Evolutionary conservation across 2,329 filamentous ascomycete genomes (phyloP), one percentile per base, ranked within the genome.

Genomic region (Exophiala spinifera): DNA sequence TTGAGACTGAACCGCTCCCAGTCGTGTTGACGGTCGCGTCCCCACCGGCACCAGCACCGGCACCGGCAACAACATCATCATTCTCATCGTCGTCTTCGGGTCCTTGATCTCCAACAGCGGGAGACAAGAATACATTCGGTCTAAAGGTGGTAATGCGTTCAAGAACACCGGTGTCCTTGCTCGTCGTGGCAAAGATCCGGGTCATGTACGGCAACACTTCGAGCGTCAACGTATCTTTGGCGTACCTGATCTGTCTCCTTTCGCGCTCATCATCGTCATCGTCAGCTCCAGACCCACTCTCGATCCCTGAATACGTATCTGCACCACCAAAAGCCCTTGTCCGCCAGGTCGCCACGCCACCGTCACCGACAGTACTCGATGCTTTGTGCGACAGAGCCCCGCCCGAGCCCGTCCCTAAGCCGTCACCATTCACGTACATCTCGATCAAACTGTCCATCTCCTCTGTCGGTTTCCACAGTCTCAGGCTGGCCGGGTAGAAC

Each of bases 141-240:
- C 52, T 60, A 14, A 91, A 88, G 2, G 79, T 79, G 0, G 85
- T 85, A 6, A 95, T 80, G 64, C 80, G 85, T 51, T 87, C 83
- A 7, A 91, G 76, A 17, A 86, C 82, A 47, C 75, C 76, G 1
- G 80, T 70, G 20, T 74, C 67, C 39, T 70, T 48, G 44, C 61
- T 56, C 52, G 65, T 65, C 52, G 65, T 63, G 70, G 65, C 57
- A 25, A 51, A 17, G 36, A 96, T 88, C 47, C 82, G 79, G 1
- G 85, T 79, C 77, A 94, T 84, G 69, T 95, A 97, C 0, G 94
- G 94, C 0, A 99, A 78, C 7, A 90, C 84, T 61, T 97, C 89
- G 20, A 96, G 80, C 0, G 96, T 72, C 75, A 94, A 79, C 69
- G 92, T 89, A 39, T 79, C 79, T 33, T 85, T 84, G 3, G 86